Base-by-base conservation (phyloP, 116 monocot genomes). In the Posidonia oceanica region DNA sequence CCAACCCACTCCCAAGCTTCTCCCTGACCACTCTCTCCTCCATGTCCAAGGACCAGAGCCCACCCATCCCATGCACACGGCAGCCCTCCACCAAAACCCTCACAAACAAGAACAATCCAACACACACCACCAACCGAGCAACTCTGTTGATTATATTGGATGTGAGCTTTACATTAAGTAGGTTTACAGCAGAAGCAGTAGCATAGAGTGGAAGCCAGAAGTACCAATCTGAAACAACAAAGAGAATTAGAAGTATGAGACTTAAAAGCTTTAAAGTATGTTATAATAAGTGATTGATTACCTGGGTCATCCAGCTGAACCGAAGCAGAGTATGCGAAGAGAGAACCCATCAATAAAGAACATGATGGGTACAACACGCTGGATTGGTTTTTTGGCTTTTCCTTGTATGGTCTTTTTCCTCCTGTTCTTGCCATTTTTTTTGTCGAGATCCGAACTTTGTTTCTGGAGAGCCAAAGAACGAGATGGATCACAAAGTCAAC, bases 261-360 rank as follows among this genome's bases (percentile, higher is more conserved):
- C 22, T n/a, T 16, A 4, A 14, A 40, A 40, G 18, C 15, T 42
- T 42, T 66, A 3, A 18, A 16, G 8, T 22, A 29, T 13, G 15
- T 22, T 41, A 18, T 18, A 0, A 4, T 52, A 36, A 16, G 12
- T 52, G 68, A 16, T 15, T 16, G 40, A 42, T 54, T 72, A 81
- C 86, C 90, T 61, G 81, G 80, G 54, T 89, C 86, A 62, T 89
- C 71, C 20, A 83, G 69, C 63, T 89, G 86, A 69, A 89, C 89
- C 40, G 81, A 78, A 57, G 89, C 83, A 69, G 86, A 85, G 73
- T 89, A 83, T 18, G 79, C 83, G 72, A 89, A 89, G 69, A 89
- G 80, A 3, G 77, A 52, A 42, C 74, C 76, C 83, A 89, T 89
- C 10, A 83, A 20, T 8, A 83, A 17, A 36, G 83, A 88, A 61